phyloP scores from a whole-genome alignment of 2,329 filamentous ascomycete genomes.

The Ilyonectria mors-panacis region DNA sequence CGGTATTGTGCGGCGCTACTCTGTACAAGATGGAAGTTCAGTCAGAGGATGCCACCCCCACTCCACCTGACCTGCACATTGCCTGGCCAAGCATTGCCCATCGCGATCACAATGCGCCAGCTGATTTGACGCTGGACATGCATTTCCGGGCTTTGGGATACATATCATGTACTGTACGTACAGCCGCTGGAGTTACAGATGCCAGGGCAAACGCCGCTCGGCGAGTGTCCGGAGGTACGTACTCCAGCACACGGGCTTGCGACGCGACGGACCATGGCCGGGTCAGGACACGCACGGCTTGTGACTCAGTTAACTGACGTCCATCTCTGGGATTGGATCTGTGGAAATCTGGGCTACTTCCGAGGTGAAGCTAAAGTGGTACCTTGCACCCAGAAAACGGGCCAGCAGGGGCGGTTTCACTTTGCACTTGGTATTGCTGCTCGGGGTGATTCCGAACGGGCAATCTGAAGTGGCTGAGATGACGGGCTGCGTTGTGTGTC shows the following conservation, averaged over 20 bases:
- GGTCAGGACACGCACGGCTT: slow-evolving; percentile 11
- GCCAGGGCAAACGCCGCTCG: slow-evolving; percentile 27
- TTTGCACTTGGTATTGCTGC: slow-evolving; percentile 21
- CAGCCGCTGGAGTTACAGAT: background rate
- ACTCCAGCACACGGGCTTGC: slow-evolving; percentile 23
- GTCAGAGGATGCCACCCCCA: background rate
- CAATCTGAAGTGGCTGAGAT: background rate
- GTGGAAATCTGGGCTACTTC: slow-evolving; percentile 28
- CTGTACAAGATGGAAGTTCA: background rate
- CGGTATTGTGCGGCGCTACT: background rate
- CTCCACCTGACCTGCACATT: background rate
- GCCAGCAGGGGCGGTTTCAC: slow-evolving; percentile 8
- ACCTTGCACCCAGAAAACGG: slow-evolving; percentile 3
- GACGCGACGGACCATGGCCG: slow-evolving; percentile 35
- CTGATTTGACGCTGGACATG: slow-evolving; percentile 27
- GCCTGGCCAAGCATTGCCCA: slow-evolving; percentile 20
- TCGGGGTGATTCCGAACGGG: slow-evolving; percentile 40
- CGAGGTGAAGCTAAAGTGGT: slow-evolving; percentile 36
- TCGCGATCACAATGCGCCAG: slow-evolving; percentile 33
- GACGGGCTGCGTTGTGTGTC: background rate
- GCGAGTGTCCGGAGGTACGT: slow-evolving; percentile 49
- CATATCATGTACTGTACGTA: background rate
- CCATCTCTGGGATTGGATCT: background rate
- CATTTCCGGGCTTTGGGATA: background rate
- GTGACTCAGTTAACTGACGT: background rate